Percentiles rank a stretch among this genome's conserved stretches.
phyloP scores from a whole-genome alignment of 2,329 filamentous ascomycete genomes.

The Meredithiella fracta region DNA sequence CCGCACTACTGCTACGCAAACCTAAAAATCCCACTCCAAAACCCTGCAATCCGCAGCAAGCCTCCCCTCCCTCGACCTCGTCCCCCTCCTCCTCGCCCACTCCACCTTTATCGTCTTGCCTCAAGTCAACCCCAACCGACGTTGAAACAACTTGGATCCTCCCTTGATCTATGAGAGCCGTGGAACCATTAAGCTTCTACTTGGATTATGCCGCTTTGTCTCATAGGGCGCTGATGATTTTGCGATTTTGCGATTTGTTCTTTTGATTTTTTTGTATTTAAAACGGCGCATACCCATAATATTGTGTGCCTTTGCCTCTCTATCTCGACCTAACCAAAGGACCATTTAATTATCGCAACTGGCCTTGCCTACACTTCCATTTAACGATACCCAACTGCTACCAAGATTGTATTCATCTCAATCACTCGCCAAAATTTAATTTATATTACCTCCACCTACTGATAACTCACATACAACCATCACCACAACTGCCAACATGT shows the following conservation, averaged over 20 bases:
- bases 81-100: background rate
- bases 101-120: background rate
- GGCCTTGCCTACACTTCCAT: no score
- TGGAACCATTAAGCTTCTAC: background rate
- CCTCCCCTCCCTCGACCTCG: background rate
- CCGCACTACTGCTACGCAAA: no score
- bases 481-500: constrained; percentile 20
- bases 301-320: no score
- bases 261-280: no score
- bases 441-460: background rate
- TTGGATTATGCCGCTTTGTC: background rate
- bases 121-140: background rate
- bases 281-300: no score
- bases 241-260: no score
- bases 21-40: background rate
- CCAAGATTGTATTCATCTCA: no score
- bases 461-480: background rate
- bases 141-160: background rate
- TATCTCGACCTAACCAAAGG: no score
- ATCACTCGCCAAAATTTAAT: background rate
- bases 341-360: no score
- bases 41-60: background rate
- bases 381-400: no score
- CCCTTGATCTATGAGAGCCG: background rate
- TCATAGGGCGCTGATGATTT: no score